A percentile compares a stretch with the other conserved stretches of the same genome.
Conservation (phyloP, 768 basidiomycete genomes). For the Lactarius psammicola region DNA sequence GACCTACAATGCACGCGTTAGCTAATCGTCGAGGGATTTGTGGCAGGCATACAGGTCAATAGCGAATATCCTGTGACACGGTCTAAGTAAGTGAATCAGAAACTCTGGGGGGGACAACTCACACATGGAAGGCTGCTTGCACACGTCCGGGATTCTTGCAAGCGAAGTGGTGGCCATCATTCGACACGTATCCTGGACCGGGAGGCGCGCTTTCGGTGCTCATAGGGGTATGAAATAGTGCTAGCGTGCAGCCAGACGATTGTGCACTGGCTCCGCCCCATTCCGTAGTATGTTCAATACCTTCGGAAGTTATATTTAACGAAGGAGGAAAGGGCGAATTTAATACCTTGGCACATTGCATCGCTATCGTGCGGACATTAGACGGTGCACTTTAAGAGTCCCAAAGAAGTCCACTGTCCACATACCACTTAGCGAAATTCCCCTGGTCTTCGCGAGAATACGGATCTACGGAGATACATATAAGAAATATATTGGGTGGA, state of each 20-base stretch:
- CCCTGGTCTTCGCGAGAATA: constrained; percentile 55
- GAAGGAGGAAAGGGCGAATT: background rate
- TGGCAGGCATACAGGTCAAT: constrained; percentile 42
- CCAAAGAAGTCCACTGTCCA: constrained; percentile 45
- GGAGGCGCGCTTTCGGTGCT: constrained; percentile 31
- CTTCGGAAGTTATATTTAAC: constrained; percentile 24
- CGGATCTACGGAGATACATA: constrained; percentile 42
- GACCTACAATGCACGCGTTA: constrained; percentile 40
- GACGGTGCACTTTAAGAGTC: background rate
- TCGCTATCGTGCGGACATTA: constrained; percentile 38
- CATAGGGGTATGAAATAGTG: constrained; percentile 48
- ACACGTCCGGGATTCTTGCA: constrained; percentile 53
- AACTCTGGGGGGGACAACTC: constrained; percentile 30
- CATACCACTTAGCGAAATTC: constrained; percentile 38
- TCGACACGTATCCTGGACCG: constrained; percentile 49
- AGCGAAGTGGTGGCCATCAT: constrained; percentile 52
- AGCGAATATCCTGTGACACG: constrained; percentile 46
- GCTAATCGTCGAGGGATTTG: background rate
- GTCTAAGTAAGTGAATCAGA: background rate
- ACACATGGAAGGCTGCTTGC: constrained; percentile 60
- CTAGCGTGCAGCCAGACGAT: constrained; percentile 53
- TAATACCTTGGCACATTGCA: constrained; percentile 48
- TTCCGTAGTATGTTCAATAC: constrained; percentile 48
- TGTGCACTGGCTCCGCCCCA: constrained; percentile 36
- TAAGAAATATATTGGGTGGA: background rate